Conservation (phyloP, 495 filamentous ascomycete species). For the Cercophora sp. region DNA sequence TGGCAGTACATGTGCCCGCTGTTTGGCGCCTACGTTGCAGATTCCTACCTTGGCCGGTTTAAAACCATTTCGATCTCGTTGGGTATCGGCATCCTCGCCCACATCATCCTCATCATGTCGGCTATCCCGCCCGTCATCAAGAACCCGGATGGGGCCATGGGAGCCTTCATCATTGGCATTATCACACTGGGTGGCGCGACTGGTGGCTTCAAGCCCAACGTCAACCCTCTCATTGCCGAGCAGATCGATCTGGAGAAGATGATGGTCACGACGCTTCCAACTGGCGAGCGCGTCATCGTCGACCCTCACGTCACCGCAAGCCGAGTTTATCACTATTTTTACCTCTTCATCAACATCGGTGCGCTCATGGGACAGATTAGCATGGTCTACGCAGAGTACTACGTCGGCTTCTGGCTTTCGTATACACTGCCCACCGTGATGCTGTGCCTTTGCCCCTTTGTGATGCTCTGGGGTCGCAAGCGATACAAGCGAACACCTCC, state of each 20-base stretch:
- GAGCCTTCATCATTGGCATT: conserved; percentile 58
- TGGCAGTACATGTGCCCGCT: conserved; percentile 76
- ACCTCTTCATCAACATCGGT: conserved; percentile 69
- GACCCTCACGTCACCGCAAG: conserved; percentile 61
- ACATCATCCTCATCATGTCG: conserved; percentile 61
- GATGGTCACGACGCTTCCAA: conserved; percentile 41
- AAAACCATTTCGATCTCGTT: conserved; percentile 62
- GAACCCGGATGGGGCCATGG: conserved; percentile 51
- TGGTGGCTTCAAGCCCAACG: conserved; percentile 63
- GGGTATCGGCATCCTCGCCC: conserved; percentile 57
- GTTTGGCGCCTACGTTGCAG: conserved; percentile 64
- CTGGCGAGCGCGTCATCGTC: conserved; percentile 63
- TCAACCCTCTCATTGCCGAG: conserved; percentile 58
- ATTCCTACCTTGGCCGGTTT: conserved; percentile 67
- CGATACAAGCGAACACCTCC: conserved; percentile 57
- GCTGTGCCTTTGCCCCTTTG: conserved; percentile 56
- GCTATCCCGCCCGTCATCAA: conserved; percentile 59
- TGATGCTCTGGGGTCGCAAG: conserved; percentile 59
- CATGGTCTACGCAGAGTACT: conserved; percentile 67
- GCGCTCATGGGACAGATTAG: conserved; percentile 47
- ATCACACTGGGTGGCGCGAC: conserved; percentile 63
- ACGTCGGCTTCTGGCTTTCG: conserved; percentile 74
- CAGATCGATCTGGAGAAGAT: conserved; percentile 40
- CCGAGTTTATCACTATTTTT: conserved; percentile 62
- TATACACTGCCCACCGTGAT: conserved; percentile 57